Evolutionary conservation across 208 protist species (phyloP).

Genomic region (Acanthamoeba culbertsoni): DNA sequence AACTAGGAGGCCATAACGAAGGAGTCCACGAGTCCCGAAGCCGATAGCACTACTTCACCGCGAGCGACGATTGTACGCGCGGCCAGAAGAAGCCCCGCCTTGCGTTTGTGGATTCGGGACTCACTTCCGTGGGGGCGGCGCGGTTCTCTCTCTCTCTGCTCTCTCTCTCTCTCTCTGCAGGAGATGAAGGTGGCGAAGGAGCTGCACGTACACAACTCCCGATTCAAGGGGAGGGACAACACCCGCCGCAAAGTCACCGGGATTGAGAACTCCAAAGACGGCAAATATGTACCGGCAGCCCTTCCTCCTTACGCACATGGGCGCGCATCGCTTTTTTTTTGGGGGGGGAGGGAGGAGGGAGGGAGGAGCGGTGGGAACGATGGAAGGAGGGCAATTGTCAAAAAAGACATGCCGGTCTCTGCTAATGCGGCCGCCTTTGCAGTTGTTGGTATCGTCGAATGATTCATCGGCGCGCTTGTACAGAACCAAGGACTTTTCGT

Average conservation of each 20-base stretch:
- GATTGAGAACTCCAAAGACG: conserved; percentile 56
- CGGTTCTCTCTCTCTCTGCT: not conserved
- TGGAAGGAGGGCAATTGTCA: no score
- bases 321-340: not conserved
- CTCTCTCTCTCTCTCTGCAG: not conserved
- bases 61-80: not conserved
- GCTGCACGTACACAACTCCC: not conserved
- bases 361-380: no score
- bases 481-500: conserved; percentile 73
- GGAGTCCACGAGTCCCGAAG: not conserved
- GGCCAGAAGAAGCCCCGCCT: not conserved
- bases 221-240: not conserved
- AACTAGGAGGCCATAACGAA: conserved; percentile 27
- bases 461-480: conserved; percentile 78
- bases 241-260: conserved; percentile 63
- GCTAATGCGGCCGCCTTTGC: not conserved
- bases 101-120: not conserved
- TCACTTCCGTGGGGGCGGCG: not conserved
- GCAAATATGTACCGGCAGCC: not conserved
- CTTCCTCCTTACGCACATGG: not conserved
- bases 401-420: no score
- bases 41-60: not conserved
- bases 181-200: conserved; percentile 19
- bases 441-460: conserved; percentile 79
- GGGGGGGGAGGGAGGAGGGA: no score